A percentile compares a stretch with the other conserved stretches of the same genome.
Evolutionary conservation across 495 filamentous ascomycete genomes (phyloP).

Genomic region (Lepraria neglecta): DNA sequence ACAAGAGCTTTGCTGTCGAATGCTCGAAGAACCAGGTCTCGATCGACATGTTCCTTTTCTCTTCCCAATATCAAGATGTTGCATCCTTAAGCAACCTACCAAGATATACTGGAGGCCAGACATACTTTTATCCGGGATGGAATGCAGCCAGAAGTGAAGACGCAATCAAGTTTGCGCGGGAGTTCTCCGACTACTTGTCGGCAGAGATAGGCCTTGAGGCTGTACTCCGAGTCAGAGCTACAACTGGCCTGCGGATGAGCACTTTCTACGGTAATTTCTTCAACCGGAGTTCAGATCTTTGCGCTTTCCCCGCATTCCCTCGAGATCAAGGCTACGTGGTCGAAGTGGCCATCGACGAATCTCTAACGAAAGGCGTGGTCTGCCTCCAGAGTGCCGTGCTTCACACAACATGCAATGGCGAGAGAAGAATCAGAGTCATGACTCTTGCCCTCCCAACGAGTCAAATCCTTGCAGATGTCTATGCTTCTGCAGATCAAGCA

Average conservation of each 20-base stretch:
- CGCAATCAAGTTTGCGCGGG: constrained; percentile 92
- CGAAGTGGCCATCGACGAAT: constrained; percentile 96
- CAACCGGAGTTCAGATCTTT: constrained; percentile 93
- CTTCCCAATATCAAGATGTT: constrained; percentile 93
- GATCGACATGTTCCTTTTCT: constrained; percentile 99
- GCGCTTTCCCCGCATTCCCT: constrained; percentile 95
- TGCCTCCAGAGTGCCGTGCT: constrained; percentile 96
- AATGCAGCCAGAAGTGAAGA: constrained; percentile 89
- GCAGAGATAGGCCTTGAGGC: constrained; percentile 95
- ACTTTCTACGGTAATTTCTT: constrained; percentile 99
- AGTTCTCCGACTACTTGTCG: constrained; percentile 93
- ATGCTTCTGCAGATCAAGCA: constrained; percentile 88
- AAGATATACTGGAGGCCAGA: constrained; percentile 94
- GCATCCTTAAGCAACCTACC: constrained; percentile 91
- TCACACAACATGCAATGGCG: constrained; percentile 96
- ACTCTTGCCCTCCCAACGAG: constrained; percentile 91
- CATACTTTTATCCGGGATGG: constrained; percentile 98
- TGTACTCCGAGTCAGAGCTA: constrained; percentile 89
- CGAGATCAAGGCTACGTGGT: constrained; percentile 98
- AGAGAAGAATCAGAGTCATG: constrained; percentile 88
- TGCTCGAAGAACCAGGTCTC: constrained; percentile 98
- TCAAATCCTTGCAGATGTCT: constrained; percentile 79
- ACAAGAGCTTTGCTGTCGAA: constrained; percentile 98
- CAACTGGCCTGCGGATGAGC: constrained; percentile 91
- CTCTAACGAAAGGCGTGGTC: constrained; percentile 82